Base-by-base conservation (phyloP, 2,329 filamentous ascomycete genomes). In the Corinectria fuckeliana region DNA sequence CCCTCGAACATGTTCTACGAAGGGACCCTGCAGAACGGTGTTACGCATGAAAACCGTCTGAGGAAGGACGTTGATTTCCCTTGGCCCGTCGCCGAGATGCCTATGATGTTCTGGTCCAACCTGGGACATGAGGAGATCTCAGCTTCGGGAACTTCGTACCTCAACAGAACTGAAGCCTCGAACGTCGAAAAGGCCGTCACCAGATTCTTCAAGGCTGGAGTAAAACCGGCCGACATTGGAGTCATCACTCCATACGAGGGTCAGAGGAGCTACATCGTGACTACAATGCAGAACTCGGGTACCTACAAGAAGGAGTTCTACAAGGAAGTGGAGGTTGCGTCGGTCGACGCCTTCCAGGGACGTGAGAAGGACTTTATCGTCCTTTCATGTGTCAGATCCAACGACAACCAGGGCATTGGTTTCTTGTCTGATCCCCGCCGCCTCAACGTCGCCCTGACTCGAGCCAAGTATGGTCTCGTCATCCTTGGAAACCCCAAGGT, bases 71-170 rank as follows among this genome's bases (percentile, higher is more conserved):
- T 99, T 25, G 95, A 99, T 76, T 99, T 99, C 75, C 95, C 95
- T 11, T 99, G 95, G 95, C 95, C 95, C 3, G 92, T 97, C 26
- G 87, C 83, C 18, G 94, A 98, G 74, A 92, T 89, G 68, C 95
- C 95, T 3, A 99, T 99, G 95, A 98, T 98, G 95, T 99, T 99
- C 80, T 99, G 95, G 95, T 96, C 93, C 23, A 99, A 99, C 74
- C 82, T 97, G 55, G 95, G 95, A 60, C 96, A 96, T 60, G 95
- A 99, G 77, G 95, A 99, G 77, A 99, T 99, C 50, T 97, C 94
- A 6, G 95, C 95, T 1, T 97, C 93, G 23, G 95, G 95, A 72
- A 99, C 95, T 2, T 98, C 94, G 2, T 99, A 99, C 73, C 89
- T 99, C 67, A 99, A 99, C 77, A 91, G 95, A 45, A 98, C 95